phyloP scores from a whole-genome alignment of 345 rosid species.

The Firmiana major region DNA sequence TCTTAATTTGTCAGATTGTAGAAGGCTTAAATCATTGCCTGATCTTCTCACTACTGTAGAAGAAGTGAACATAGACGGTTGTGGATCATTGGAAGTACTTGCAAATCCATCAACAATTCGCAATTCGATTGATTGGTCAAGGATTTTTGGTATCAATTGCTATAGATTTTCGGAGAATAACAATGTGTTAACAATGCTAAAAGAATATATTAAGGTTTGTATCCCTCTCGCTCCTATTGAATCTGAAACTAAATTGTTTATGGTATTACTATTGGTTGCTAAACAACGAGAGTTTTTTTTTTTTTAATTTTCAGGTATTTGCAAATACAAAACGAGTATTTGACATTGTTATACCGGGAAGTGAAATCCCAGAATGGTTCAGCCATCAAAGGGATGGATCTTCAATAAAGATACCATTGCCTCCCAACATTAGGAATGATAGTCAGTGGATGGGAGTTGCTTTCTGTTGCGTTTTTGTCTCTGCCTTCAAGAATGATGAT shows the following conservation, averaged over 20 bases:
- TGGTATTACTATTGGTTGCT: background rate
- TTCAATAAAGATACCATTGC: background rate
- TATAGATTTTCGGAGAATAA: background rate
- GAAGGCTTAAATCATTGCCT: slow-evolving; percentile 29
- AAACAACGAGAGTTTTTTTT: background rate
- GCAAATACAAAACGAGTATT: background rate
- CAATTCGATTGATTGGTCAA: no score
- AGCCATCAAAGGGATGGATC: background rate
- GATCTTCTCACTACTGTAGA: slow-evolving; percentile 25
- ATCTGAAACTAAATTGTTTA: background rate
- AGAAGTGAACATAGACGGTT: slow-evolving; percentile 14
- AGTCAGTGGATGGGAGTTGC: background rate
- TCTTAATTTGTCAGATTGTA: slow-evolving; percentile 23
- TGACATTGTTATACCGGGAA: background rate
- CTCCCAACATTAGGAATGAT: background rate
- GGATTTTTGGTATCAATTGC: background rate
- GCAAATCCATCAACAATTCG: background rate
- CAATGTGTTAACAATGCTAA: background rate
- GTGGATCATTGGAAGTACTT: slow-evolving; percentile 12
- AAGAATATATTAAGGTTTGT: background rate
- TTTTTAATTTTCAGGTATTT: background rate
- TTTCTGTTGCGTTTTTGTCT: background rate
- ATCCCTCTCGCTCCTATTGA: background rate
- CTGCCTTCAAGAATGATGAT: no score
- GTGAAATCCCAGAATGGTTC: slow-evolving; percentile 1